Percentiles rank a stretch among this genome's conserved stretches.
phyloP scores from a whole-genome alignment of 2,329 filamentous ascomycete genomes.

The Stachybotrys chlorohalonatus region DNA sequence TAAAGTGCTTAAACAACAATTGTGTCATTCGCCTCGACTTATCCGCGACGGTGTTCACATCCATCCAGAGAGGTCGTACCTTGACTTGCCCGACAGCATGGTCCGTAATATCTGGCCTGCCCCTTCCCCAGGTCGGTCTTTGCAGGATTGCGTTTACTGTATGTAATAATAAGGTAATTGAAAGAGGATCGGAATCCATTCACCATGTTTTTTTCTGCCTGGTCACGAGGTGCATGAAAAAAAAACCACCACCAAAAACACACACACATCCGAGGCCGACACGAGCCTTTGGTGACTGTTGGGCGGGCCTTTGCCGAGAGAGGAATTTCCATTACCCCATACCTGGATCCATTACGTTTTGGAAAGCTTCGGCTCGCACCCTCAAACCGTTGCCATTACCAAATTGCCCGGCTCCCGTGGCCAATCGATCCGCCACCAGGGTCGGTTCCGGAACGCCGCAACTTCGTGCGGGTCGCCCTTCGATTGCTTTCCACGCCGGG shows the following conservation, averaged over 20 bases:
- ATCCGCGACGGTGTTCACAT: too few species aligned
- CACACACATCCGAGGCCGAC: neutral
- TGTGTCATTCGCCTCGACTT: too few species aligned
- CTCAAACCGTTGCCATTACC: slow-evolving; percentile 25
- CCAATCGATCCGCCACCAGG: neutral
- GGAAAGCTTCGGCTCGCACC: neutral
- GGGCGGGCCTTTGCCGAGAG: neutral
- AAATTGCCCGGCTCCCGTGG: slow-evolving; percentile 15
- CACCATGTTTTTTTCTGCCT: neutral
- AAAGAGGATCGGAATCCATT: neutral
- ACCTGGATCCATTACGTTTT: slow-evolving; percentile 19
- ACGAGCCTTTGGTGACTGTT: neutral
- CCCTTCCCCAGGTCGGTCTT: neutral
- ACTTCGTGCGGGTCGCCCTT: neutral
- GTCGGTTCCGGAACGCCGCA: neutral
- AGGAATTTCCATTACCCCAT: slow-evolving; percentile 15
- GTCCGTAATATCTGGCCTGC: too few species aligned
- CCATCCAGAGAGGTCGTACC: too few species aligned
- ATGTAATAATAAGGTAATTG: neutral
- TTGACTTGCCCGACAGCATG: too few species aligned
- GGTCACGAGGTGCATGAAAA: neutral
- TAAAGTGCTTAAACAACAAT: too few species aligned
- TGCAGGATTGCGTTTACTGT: neutral
- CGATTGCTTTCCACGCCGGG: slow-evolving; percentile 12
- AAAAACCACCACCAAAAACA: neutral